Evolutionary conservation across 805 yeast genomes (phyloP), one percentile per base, ranked within the genome.

Genomic region (Cyberlindnera mrakii): DNA sequence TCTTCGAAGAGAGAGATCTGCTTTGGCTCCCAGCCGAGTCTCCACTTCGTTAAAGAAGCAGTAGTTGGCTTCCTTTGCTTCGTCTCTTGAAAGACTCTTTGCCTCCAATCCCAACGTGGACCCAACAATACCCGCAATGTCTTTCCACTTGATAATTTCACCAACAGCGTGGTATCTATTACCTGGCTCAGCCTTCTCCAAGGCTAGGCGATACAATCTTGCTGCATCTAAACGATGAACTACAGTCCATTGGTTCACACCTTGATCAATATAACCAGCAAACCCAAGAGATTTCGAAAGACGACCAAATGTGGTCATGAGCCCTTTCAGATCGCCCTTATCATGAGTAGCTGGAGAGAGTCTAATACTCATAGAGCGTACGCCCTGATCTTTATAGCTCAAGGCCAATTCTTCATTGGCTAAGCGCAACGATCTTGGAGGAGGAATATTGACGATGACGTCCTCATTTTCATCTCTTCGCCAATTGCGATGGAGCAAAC

Each of bases 341-440:
- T 64, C 72, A 47, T 67, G 71, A 15, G 63, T 66, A 7, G 61
- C 50, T 25, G 68, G 65, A n/a, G 68, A 47, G 30, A 67, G 47
- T 48, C 68, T 55, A 2, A 67, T 44, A 16, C 46, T 5, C 39
- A 44, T 37, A 4, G 55, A 45, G 25, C 52, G 55, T 3, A 68
- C 60, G 13, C 65, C 64, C 37, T 54, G 51, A 3, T 49, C 49
- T 14, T 46, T 49, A 31, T 47, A 54, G 17, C 42, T 15, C 32
- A 55, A 27, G 3, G 45, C 51, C 8, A 43, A 18, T 14, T 41
- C 31, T 37, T 56, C 63, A 23, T 46, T 50, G 0, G 11, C 20
- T 6, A 35, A 33, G 37, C 66, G 51, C 3, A 18, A 13, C n/a
- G 15, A 23, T n/a, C 33, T 16, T 2, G 33, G 18, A 5, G 30